Percentiles rank a stretch among this genome's conserved stretches.
Evolutionary conservation across 768 basidiomycete genomes (phyloP).

Genomic region (Gymnopilus dilepis): DNA sequence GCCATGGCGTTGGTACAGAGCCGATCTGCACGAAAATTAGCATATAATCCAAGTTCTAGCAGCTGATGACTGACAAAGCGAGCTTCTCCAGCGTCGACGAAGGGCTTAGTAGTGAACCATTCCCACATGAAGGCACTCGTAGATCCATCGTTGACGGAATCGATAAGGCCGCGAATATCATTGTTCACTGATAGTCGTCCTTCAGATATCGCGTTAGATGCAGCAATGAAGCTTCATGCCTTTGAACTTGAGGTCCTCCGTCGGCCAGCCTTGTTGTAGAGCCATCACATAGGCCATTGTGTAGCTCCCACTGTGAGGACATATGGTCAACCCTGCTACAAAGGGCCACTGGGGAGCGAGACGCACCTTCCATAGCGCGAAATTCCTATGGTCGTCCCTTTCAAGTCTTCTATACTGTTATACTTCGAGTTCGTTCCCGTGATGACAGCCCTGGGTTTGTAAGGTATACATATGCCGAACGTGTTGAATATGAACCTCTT

Average conservation of each 20-base stretch:
- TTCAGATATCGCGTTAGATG: too few species aligned
- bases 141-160: conserved; percentile 86
- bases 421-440: conserved; percentile 79
- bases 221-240: conserved; percentile 40
- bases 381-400: conserved; percentile 86
- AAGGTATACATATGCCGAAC: background rate
- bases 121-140: conserved; percentile 97
- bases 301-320: conserved; percentile 74
- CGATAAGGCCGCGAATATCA: conserved; percentile 79
- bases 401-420: conserved; percentile 72
- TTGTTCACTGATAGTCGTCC: conserved; percentile 64
- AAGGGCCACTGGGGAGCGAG: background rate
- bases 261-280: conserved; percentile 82
- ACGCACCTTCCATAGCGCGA: conserved; percentile 81
- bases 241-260: conserved; percentile 67
- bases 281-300: conserved; percentile 98
- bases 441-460: conserved; percentile 79
- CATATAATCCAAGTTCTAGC: background rate
- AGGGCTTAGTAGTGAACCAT: conserved; percentile 83
- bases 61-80: conserved; percentile 71
- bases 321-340: background rate
- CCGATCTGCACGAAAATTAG: conserved; percentile 59
- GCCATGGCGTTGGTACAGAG: conserved; percentile 92
- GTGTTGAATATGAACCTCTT: conserved; percentile 18
- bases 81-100: conserved; percentile 76